Percentiles rank a stretch among this genome's conserved stretches.
These are phyloP conservation scores for Eudorina sp. DNA, from an alignment of 139 green algal genomes.

Conservation along the genomic window DNA sequence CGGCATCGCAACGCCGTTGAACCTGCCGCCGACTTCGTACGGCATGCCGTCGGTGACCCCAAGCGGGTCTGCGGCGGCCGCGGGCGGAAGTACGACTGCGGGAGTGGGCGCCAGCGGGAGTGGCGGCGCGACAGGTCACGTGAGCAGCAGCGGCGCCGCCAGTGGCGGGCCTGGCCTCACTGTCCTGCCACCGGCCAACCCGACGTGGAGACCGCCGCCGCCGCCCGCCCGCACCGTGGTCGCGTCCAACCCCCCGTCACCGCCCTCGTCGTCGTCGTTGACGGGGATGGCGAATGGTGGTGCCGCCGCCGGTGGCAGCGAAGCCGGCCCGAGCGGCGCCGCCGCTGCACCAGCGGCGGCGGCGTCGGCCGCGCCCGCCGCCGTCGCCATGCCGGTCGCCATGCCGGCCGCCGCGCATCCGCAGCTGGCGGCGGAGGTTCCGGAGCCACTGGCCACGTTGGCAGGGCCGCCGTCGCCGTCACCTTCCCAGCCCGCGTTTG, in stretches of 20 bases:
- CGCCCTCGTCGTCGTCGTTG: not conserved
- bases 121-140: not conserved
- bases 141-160: not conserved
- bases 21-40: slow-evolving; percentile 3
- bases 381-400: no score
- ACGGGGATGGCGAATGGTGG: not conserved
- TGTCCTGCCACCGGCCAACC: slow-evolving; percentile 27
- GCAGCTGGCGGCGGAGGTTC: not conserved
- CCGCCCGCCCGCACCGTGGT: slow-evolving; percentile 19
- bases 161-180: not conserved
- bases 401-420: no score
- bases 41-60: not conserved
- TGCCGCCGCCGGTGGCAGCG: not conserved
- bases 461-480: not conserved
- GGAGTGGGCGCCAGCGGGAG: not conserved
- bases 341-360: not conserved
- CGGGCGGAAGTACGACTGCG: no score
- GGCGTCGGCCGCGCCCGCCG: no score
- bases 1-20: not conserved
- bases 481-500: not conserved
- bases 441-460: not conserved
- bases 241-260: not conserved
- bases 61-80: not conserved
- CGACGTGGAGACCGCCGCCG: slow-evolving; percentile 26
- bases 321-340: not conserved